These are phyloP conservation scores for Macrolepiota albuminosa DNA, from an alignment of 768 basidiomycete species.

Conservation along the genomic window DNA sequence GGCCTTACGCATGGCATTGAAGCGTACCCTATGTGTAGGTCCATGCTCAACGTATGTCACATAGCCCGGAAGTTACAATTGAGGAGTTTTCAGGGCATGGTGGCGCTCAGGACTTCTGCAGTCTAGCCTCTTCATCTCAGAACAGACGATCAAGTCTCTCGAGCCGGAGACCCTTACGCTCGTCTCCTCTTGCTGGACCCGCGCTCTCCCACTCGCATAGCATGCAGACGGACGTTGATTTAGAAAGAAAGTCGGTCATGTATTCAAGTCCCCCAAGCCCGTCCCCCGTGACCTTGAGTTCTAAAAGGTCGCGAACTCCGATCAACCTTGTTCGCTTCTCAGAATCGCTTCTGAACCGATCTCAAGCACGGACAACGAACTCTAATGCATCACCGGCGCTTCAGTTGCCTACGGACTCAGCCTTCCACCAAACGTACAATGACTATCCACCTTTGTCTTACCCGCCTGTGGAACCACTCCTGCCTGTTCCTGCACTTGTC, in stretches of 20 bases:
- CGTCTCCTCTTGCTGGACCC: slow-evolving; percentile 40
- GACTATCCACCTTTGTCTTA: not conserved
- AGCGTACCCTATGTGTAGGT: not conserved
- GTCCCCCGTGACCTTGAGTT: not conserved
- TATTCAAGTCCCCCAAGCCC: not conserved
- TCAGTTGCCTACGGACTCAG: not conserved
- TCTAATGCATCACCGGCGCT: not conserved
- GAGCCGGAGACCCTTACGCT: slow-evolving; percentile 29
- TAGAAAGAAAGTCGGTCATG: not conserved
- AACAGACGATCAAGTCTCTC: slow-evolving; percentile 9
- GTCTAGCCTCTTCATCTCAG: slow-evolving; percentile 1
- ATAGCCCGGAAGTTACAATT: not conserved
- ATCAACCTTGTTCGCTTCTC: slow-evolving; percentile 8
- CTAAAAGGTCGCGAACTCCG: slow-evolving; percentile 2
- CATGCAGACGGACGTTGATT: slow-evolving; percentile 2
- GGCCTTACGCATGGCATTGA: not conserved
- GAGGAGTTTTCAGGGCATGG: not conserved
- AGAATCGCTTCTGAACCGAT: not conserved
- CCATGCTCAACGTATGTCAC: not conserved
- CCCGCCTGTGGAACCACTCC: not conserved
- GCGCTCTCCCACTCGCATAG: slow-evolving; percentile 20
- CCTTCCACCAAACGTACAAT: slow-evolving; percentile 1
- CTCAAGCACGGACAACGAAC: not conserved
- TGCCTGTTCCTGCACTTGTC: not conserved
- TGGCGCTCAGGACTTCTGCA: not conserved